Evolutionary conservation across 495 filamentous ascomycete genomes (phyloP), one percentile per base, ranked within the genome.

Genomic region (Neurospora sp.): DNA sequence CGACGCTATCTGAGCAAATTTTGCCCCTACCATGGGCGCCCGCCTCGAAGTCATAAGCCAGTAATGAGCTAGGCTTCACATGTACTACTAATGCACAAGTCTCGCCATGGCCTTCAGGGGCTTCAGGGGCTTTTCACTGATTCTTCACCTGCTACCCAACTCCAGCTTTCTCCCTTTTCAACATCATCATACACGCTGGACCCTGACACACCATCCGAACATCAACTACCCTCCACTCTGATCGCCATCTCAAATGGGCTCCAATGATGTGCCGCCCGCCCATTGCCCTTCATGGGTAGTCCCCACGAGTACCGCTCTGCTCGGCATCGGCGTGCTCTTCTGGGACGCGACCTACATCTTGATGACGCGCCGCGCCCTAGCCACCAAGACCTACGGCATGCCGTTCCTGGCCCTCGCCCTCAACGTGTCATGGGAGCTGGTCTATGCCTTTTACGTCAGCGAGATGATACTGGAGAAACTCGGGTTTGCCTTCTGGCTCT

Each of bases 371-470:
- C 79, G 81, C 59, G 79, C 82, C 8, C 61, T 83, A 18, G 75
- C 71, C 35, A 79, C 80, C 65, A 78, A 78, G n/a, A 79, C 84
- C 10, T 84, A 85, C 75, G 77, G 83, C 73, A 85, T 85, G 84
- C 84, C 84, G 2, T 73, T 86, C 14, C 72, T 84, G 68, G 78
- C 82, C 1, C 80, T 85, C 20, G 79, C 81, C 71, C 74, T 80
- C 74, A 85, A 86, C 72, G 74, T 87, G 18, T 79, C 78, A 18
- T 86, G 85, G 84, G 84, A 85, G 76, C 71, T 82, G 8, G 75
- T 86, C 45, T 82, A 81, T 74, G 75, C 74, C 14, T 73, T 84
- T 69, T 84, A 77, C 76, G 79, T 87, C 39, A 76, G 78, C 75
- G 82, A 85, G 71, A 69, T 76, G 40, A 39, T 69, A 0, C 75